These are phyloP conservation scores for Nemania sp. DNA, from an alignment of 2,329 filamentous ascomycete genomes.

Conservation along the genomic window DNA sequence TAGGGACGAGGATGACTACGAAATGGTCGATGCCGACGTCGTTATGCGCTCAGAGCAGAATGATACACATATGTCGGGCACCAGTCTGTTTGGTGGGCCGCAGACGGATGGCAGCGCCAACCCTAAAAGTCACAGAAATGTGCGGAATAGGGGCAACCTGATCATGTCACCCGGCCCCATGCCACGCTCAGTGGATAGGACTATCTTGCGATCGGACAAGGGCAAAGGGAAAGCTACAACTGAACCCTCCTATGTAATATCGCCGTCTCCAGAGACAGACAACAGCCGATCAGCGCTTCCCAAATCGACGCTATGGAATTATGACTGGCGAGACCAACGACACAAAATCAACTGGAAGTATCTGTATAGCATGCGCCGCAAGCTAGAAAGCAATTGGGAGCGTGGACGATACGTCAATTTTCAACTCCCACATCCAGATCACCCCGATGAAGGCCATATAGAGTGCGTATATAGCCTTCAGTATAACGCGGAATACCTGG, in stretches of 20 bases:
- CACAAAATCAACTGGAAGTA: conserved; percentile 88
- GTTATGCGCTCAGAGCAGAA: conserved; percentile 32
- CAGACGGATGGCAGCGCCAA: conserved; percentile 33
- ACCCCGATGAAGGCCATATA: conserved; percentile 79
- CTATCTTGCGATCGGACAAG: conserved; percentile 31
- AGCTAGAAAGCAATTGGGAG: conserved; percentile 90
- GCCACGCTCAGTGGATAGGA: conserved; percentile 35
- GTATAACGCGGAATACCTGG: conserved; percentile 80
- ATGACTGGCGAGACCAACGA: conserved; percentile 50
- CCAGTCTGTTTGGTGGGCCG: conserved; percentile 36
- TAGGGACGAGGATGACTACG: conserved; percentile 56
- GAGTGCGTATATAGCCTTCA: conserved; percentile 97
- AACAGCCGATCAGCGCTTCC: conserved; percentile 36
- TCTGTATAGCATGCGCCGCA: conserved; percentile 83
- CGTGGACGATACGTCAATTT: conserved; percentile 82
- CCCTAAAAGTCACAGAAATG: conserved; percentile 32
- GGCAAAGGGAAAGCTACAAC: conserved; percentile 44
- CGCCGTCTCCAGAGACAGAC: conserved; percentile 13
- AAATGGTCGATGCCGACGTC: conserved; percentile 49
- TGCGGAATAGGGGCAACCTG: conserved; percentile 38
- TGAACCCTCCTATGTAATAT: conserved; percentile 21
- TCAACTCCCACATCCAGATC: conserved; percentile 81
- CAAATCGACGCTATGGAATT: conserved; percentile 55
- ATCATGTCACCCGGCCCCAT: conserved; percentile 42
- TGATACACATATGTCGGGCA: conserved; percentile 31